Percentiles rank a stretch among this genome's conserved stretches.
phyloP scores from a whole-genome alignment of 495 filamentous ascomycete species.

The Penicillium goetzii region DNA sequence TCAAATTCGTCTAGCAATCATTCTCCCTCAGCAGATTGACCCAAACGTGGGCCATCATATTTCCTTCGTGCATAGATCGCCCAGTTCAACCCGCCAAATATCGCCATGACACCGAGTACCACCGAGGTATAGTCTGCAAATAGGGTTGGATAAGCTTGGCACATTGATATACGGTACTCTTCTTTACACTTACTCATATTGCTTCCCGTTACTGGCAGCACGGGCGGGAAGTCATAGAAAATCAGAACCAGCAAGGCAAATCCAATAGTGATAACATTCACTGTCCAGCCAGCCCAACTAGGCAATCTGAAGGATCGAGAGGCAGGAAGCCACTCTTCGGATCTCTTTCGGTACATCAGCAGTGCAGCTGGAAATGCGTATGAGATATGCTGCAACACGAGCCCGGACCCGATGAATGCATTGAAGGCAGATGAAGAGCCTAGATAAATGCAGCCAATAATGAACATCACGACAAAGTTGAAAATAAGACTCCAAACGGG shows the following conservation, averaged over 20 bases:
- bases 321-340: constrained; percentile 12
- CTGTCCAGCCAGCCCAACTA: constrained; percentile 16
- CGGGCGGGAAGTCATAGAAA: constrained; percentile 25
- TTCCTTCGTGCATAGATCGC: constrained; percentile 30
- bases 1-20: neutral
- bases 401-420: constrained; percentile 24
- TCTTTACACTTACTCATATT: constrained; percentile 20
- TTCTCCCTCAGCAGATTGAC: neutral
- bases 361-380: constrained; percentile 26
- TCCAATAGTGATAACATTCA: constrained; percentile 21
- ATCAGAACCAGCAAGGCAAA: constrained; percentile 25
- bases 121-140: constrained; percentile 38
- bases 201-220: constrained; percentile 19
- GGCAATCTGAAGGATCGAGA: constrained; percentile 18
- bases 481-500: constrained; percentile 28
- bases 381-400: constrained; percentile 27
- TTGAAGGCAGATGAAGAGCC: constrained; percentile 33
- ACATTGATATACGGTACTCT: neutral
- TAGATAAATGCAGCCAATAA: constrained; percentile 36
- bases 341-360: constrained; percentile 22
- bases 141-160: neutral
- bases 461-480: constrained; percentile 28
- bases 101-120: constrained; percentile 33
- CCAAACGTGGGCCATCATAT: constrained; percentile 40
- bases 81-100: constrained; percentile 36